Base-by-base conservation (phyloP, 371 early-diverging fungal species). In the Apophysomyces trapeziformis region DNA sequence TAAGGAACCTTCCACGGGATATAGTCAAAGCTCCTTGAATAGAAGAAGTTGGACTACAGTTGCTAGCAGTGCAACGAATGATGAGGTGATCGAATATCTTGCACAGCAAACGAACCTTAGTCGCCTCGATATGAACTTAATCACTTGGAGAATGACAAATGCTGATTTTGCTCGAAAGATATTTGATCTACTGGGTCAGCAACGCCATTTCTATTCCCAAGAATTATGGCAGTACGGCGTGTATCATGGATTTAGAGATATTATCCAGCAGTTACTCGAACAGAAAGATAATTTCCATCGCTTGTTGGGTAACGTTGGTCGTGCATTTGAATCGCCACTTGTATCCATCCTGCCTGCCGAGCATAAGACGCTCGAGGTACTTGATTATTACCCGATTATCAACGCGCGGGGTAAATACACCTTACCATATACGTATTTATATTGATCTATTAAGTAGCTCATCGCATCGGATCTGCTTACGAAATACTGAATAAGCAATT, bases 381-480 rank as follows among this genome's bases (percentile, higher is more conserved):
- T 84, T 56, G 87, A 87, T 38, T 87, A 85, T 60, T 83, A 77
- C 60, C 86, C 87, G 11, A 38, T 87, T 8, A 68, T 86, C 56
- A 81, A 80, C 58, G 85, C 87, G 4, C 68, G 82, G 69, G 80
- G 83, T 83, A 77, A 63, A 60, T 6, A 7, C 3, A 54, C n/a
- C 13, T 60, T 57, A 58, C 32, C 59, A 44, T 64, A 38, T 21
- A 21, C 35, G 1, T 43, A 32, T 38, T 7, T 11, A 14, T 41
- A 39, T 21, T 38, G 26, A 60, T 50, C 36, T 46, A 58, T 59
- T 47, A 26, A 36, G 11, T 16, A 45, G 68, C 66, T 13, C 71
- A 74, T 43, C 68, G 54, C 36, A 35, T 68, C 39, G 43, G 61
- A 12, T 58, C 62, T 4, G 16, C 47, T 2, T 58, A 59, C 37